Evolutionary conservation across 768 basidiomycete species (phyloP), one percentile per base, ranked within the genome.

Genomic region (Leucogyrophana mollusca): DNA sequence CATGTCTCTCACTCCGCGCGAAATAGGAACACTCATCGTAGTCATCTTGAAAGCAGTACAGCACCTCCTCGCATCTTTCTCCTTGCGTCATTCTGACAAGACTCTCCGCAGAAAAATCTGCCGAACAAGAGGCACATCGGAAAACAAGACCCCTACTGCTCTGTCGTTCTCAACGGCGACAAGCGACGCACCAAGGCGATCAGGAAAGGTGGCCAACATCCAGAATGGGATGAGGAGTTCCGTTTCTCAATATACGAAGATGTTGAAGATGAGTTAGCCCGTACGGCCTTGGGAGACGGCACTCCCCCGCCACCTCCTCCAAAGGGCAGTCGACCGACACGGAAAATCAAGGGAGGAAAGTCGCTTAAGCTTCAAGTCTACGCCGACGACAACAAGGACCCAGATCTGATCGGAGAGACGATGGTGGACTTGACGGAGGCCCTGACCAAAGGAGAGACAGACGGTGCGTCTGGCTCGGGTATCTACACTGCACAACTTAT

Each of bases 151-250:
- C 96, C 96, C 0, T 99, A 95, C 67, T 96, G 93, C 56, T 70
- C 83, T 18, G 78, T 95, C 20, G 72, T 76, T 3, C 72, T 94
- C 43, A 87, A 90, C 60, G 83, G 83, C 40, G 86, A 94, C 66
- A 94, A 85, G 59, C 81, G 85, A 48, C 78, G 90, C 42, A 98
- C 95, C 4, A 91, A 87, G 64, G 83, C 92, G n/a, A 87, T 97
- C 64, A 94, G 90, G 63, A 86, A 92, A 23, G 96, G 96, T 40
- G 96, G 96, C 14, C 96, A 99, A 64, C 94, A 96, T 65, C 96
- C 96, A 4, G 93, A 93, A 69, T 99, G 96, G 94, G 96, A 99
- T 62, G 94, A 96, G 58, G 96, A 99, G 69, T 74, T 98, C 59
- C 85, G 96, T 34, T 98, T 97, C 67, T 84, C 86, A 20, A 73